phyloP scores from a whole-genome alignment of 805 yeast species.

The Starmerella sp. region DNA sequence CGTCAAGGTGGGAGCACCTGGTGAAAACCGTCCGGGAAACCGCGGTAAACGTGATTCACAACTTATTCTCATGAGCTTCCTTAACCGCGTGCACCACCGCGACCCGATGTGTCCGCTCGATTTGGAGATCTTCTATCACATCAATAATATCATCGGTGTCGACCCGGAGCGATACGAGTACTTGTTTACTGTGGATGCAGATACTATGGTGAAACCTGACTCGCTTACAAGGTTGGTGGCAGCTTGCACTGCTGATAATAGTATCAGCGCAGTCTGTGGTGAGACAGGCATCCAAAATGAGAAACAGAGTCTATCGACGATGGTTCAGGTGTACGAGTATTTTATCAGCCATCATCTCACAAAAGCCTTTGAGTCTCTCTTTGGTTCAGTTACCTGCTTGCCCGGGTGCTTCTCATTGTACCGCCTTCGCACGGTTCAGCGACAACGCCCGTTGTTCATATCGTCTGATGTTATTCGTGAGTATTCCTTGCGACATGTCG shows the following conservation, averaged over 20 bases:
- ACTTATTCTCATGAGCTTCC: constrained; percentile 45
- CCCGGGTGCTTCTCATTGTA: constrained; percentile 59
- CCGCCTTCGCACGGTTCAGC: constrained; percentile 37
- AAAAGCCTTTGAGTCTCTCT: constrained; percentile 50
- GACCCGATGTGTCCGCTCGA: constrained; percentile 51
- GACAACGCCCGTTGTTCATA: constrained; percentile 46
- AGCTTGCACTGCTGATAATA: constrained; percentile 47
- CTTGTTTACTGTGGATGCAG: constrained; percentile 53
- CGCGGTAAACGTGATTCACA: constrained; percentile 59
- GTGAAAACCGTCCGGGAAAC: constrained; percentile 47
- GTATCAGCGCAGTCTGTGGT: constrained; percentile 51
- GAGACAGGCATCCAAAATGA: constrained; percentile 51
- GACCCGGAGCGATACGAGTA: constrained; percentile 51
- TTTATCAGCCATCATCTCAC: constrained; percentile 55
- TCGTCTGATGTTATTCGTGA: constrained; percentile 50
- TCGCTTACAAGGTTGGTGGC: constrained; percentile 46
- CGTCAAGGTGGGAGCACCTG: constrained; percentile 48
- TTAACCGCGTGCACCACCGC: constrained; percentile 48
- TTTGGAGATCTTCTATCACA: constrained; percentile 41
- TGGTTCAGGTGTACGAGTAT: constrained; percentile 53
- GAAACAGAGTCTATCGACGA: constrained; percentile 43
- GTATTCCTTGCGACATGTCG: constrained; percentile 44
- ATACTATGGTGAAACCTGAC: constrained; percentile 44
- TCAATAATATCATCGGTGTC: constrained; percentile 48
- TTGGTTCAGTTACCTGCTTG: constrained; percentile 53